Conservation (phyloP, 1,139 yeast genomes). For the Yamadazyma spencermartinsiae region DNA sequence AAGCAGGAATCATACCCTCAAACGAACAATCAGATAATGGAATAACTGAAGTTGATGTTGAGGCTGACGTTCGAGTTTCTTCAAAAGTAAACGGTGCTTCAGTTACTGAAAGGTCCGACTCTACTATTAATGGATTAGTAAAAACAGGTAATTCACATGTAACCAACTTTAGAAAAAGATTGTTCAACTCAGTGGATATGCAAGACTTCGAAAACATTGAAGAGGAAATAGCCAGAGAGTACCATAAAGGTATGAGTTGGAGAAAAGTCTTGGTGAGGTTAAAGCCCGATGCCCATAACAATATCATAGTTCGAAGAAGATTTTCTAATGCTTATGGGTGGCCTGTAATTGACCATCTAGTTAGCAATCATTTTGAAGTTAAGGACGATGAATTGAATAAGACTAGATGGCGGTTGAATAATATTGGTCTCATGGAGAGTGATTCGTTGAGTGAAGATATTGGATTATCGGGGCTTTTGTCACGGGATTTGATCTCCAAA, state of each 20-base stretch:
- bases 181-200: conserved; percentile 25
- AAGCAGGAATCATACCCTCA: background rate
- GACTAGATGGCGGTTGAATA: conserved; percentile 11
- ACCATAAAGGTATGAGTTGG: conserved; percentile 89
- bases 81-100: background rate
- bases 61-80: background rate
- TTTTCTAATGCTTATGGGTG: conserved; percentile 96
- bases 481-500: conserved; percentile 35
- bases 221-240: conserved; percentile 83
- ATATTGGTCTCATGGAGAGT: conserved; percentile 8
- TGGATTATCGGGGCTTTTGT: conserved; percentile 32
- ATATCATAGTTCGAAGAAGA: conserved; percentile 82
- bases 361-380: conserved; percentile 32
- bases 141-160: conserved; percentile 41
- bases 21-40: background rate
- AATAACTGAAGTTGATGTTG: background rate
- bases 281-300: conserved; percentile 94
- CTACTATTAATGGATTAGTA: conserved; percentile 61
- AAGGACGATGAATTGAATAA: conserved; percentile 13
- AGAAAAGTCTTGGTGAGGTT: conserved; percentile 84
- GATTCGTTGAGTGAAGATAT: conserved; percentile 23
- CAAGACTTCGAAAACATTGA: conserved; percentile 47
- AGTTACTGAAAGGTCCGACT: conserved; percentile 36
- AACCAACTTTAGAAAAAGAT: conserved; percentile 14
- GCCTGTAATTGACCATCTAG: conserved; percentile 86